A percentile compares a stretch with the other conserved stretches of the same genome.
Evolutionary conservation across 371 early-diverging fungal species (phyloP).

Genomic region (Nematocida homosporus): DNA sequence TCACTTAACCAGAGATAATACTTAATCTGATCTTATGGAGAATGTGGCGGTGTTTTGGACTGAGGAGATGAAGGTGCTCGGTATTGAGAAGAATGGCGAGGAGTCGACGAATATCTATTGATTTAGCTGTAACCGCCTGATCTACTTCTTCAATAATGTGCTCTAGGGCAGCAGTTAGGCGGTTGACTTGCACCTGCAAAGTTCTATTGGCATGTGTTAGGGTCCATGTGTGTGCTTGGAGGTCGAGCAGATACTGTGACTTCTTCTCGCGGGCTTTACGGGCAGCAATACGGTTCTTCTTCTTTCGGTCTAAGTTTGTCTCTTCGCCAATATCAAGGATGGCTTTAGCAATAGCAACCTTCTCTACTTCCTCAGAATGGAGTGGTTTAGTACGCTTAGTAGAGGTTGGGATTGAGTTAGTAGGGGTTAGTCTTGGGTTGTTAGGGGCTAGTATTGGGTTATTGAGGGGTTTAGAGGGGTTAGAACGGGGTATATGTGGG

Average conservation of each 20-base stretch:
- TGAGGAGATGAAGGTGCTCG: slow-evolving; percentile 1
- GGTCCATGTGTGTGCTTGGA: slow-evolving; percentile 29
- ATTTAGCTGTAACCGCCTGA: not conserved
- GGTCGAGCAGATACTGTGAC: slow-evolving; percentile 55
- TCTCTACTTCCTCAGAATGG: not conserved
- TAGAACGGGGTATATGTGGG: not conserved
- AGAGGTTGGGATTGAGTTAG: no score
- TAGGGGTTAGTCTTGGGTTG: no score
- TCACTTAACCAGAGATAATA: no score
- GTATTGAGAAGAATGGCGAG: not conserved
- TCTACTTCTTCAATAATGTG: slow-evolving; percentile 19
- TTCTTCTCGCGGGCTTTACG: slow-evolving; percentile 67
- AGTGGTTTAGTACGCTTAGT: no score
- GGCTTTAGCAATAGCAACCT: not conserved
- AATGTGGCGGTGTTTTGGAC: not conserved
- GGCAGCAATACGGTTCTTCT: slow-evolving; percentile 67
- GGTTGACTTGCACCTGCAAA: slow-evolving; percentile 52
- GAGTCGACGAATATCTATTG: not conserved
- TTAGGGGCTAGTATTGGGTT: no score
- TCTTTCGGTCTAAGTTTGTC: slow-evolving; percentile 51
- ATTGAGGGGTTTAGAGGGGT: no score
- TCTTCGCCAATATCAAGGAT: slow-evolving; percentile 14
- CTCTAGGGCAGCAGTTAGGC: slow-evolving; percentile 51
- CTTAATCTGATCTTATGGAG: slow-evolving; percentile 8
- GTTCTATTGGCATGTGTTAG: slow-evolving; percentile 21